Evolutionary conservation across 177 flowering plant genomes (phyloP).

Genomic region (Tripterygium wilfordii): DNA sequence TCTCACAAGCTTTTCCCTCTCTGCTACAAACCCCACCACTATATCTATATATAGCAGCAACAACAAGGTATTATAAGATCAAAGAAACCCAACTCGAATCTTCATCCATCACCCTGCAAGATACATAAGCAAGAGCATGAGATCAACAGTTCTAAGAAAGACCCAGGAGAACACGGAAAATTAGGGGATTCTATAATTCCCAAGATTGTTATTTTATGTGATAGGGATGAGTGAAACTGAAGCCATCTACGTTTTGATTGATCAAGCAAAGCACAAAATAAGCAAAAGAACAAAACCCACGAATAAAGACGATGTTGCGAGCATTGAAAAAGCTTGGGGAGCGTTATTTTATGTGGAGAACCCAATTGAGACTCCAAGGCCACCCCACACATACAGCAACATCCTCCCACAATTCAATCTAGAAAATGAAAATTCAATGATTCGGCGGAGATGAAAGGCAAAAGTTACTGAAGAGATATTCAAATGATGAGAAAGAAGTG

Average conservation of each 20-base stretch:
- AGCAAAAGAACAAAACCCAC: slow-evolving; percentile 9
- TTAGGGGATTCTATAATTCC: slow-evolving; percentile 15
- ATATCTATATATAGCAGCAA: neutral
- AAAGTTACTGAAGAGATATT: no score
- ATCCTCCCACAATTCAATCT: neutral
- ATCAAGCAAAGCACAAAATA: slow-evolving; percentile 26
- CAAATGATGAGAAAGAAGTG: no score
- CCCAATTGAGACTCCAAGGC: slow-evolving; percentile 9
- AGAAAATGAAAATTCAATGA: no score
- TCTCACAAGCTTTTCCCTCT: neutral
- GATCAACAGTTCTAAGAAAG: slow-evolving; percentile 7
- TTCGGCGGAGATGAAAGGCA: no score
- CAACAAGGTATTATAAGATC: slow-evolving; percentile 5
- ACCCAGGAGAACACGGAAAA: slow-evolving; percentile 3
- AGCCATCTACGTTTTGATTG: slow-evolving; percentile 14
- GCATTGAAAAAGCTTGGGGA: slow-evolving; percentile 1
- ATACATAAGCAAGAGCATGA: slow-evolving; percentile 9
- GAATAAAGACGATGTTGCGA: slow-evolving; percentile 11
- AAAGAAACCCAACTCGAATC: slow-evolving; percentile 16
- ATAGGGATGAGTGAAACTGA: slow-evolving; percentile 12
- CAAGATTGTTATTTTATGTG: slow-evolving; percentile 55
- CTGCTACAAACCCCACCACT: slow-evolving; percentile 11
- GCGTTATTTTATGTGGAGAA: slow-evolving; percentile 49
- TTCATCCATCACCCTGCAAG: slow-evolving; percentile 35
- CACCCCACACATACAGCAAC: neutral